Conservation (phyloP, 345 rosid genomes). For the Rhizophora mangle region DNA sequence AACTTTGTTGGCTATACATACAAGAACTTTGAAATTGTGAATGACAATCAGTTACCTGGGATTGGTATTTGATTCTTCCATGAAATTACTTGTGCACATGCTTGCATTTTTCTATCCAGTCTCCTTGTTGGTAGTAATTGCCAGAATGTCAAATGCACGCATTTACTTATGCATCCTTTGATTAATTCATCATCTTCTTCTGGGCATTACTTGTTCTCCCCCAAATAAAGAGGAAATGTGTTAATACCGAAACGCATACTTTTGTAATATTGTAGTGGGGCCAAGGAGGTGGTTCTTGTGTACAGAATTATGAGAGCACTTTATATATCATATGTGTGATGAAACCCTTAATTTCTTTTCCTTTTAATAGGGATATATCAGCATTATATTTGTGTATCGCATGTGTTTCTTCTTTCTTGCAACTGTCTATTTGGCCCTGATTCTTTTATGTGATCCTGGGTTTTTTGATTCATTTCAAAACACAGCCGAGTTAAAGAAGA, state of each 20-base stretch:
- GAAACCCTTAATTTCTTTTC: neutral
- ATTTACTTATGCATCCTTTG: too few relatives aligned
- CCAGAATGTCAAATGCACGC: neutral
- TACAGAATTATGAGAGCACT: too few relatives aligned
- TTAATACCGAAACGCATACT: too few relatives aligned
- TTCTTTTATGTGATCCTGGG: neutral
- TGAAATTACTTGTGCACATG: neutral
- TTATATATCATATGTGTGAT: neutral
- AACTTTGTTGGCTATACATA: slow-evolving; percentile 37
- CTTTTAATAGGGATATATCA: neutral
- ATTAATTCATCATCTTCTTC: too few relatives aligned
- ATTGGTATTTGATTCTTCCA: slow-evolving; percentile 20
- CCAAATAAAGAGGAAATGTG: too few relatives aligned
- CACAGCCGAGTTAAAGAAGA: slow-evolving; percentile 33
- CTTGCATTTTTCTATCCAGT: neutral
- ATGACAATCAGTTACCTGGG: slow-evolving; percentile 33
- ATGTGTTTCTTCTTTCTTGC: neutral
- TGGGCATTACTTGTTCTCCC: too few relatives aligned
- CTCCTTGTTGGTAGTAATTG: neutral
- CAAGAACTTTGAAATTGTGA: slow-evolving; percentile 35
- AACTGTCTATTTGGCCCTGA: neutral
- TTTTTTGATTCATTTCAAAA: neutral
- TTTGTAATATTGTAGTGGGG: too few relatives aligned
- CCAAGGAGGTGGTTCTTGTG: too few relatives aligned
- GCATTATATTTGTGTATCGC: slow-evolving; percentile 2